These are phyloP conservation scores for Fraxinus latifolia DNA, from an alignment of 305 asterid species.

Conservation along the genomic window DNA sequence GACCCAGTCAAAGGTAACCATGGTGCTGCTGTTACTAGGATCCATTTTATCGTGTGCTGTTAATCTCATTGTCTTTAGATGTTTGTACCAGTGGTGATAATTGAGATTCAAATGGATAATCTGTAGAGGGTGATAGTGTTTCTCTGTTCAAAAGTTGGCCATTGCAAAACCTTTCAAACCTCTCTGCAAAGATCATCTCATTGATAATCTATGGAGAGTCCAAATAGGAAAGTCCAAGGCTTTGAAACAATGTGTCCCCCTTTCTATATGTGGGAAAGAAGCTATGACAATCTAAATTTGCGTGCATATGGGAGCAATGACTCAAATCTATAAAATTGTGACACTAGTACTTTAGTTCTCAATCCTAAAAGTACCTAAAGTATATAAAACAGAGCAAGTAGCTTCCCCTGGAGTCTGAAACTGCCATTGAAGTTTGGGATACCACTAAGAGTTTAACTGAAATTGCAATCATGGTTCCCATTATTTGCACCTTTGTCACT, in stretches of 20 bases:
- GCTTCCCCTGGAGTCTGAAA: not conserved
- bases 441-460: not conserved
- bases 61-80: constrained; percentile 7
- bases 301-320: not conserved
- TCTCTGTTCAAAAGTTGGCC: not conserved
- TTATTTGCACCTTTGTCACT: not conserved
- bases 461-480: not conserved
- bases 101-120: not conserved
- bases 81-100: not conserved
- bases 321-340: not conserved
- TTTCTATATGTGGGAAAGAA: not conserved
- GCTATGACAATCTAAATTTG: not conserved
- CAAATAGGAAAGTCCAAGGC: not conserved
- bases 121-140: not conserved
- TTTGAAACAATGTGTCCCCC: not conserved
- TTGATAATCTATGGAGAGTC: not conserved
- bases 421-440: not conserved
- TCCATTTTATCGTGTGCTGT: not conserved
- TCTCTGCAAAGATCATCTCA: not conserved
- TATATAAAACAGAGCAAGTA: not conserved
- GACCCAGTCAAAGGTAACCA: constrained; percentile 77
- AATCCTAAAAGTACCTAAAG: not conserved
- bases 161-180: not conserved
- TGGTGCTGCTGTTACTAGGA: constrained; percentile 20
- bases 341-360: not conserved